These are phyloP conservation scores for Kwoniella heveanensis DNA, from an alignment of 768 basidiomycete genomes.

Conservation along the genomic window DNA sequence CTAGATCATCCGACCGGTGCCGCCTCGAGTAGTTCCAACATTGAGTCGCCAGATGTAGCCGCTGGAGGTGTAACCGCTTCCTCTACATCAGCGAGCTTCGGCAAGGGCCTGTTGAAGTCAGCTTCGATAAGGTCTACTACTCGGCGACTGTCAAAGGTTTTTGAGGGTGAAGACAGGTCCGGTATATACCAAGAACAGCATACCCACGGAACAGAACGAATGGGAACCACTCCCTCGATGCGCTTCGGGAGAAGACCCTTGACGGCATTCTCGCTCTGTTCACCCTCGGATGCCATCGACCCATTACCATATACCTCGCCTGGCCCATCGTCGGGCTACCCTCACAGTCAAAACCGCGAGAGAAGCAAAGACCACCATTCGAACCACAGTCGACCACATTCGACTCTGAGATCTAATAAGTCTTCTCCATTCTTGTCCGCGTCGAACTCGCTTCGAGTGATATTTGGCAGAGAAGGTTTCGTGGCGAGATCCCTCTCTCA, in stretches of 20 bases:
- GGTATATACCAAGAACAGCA: background rate
- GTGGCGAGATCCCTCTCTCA: constrained; percentile 22
- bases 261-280: constrained; percentile 32
- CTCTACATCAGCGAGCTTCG: background rate
- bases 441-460: constrained; percentile 11
- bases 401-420: constrained; percentile 12
- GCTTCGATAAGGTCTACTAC: constrained; percentile 14
- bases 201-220: constrained; percentile 6
- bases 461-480: constrained; percentile 24
- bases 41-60: background rate
- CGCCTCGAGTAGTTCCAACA: background rate
- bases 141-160: constrained; percentile 1
- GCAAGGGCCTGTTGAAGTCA: constrained; percentile 7
- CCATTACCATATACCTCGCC: constrained; percentile 23
- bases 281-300: constrained; percentile 39
- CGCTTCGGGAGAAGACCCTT: constrained; percentile 10
- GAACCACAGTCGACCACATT: background rate
- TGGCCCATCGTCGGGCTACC: background rate
- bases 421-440: constrained; percentile 27
- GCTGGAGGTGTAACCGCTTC: background rate
- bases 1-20: constrained; percentile 2
- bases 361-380: background rate
- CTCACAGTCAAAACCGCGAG: background rate
- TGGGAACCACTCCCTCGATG: constrained; percentile 15
- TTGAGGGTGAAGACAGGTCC: background rate